Base-by-base conservation (phyloP, 2,329 filamentous ascomycete genomes). In the Dendryphion nanum region DNA sequence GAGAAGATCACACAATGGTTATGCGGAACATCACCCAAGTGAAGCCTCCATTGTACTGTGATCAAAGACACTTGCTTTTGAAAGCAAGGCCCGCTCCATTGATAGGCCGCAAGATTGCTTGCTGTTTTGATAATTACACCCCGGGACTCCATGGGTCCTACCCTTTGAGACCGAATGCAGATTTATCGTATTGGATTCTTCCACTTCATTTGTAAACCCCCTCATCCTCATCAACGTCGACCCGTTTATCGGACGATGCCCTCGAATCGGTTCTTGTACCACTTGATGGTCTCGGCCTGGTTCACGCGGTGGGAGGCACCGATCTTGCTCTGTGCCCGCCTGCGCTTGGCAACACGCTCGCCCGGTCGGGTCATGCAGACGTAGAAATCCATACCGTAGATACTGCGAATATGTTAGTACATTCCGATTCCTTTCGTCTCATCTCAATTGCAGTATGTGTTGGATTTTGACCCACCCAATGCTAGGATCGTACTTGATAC, bases 361-460 rank as follows among this genome's bases (percentile, higher is more conserved):
- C 93, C 93, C 66, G 91, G 93, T 68, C 93, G 90, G 80, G 89
- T 95, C 93, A 98, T 98, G 89, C 91, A 97, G 87, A 85, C 90
- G 86, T 96, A 98, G 79, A 98, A 98, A 79, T 98, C 93, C 93
- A 98, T 98, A 73, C 93, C 62, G 56, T 66, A 66, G 59, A 65
- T 64, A 64, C 63, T 63, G 45, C 30, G 13, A n/a, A n/a, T n/a
- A n/a, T n/a, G n/a, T n/a, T n/a, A n/a, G n/a, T n/a, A n/a, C n/a
- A n/a, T n/a, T n/a, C n/a, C n/a, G n/a, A n/a, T n/a, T n/a, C n/a
- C n/a, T n/a, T n/a, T n/a, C 43, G 2, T 34, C 10, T 18, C 19
- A 13, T 21, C 15, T 15, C n/a, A 4, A 19, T 14, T 31, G 5
- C 16, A 18, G 17, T 28, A 30, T 24, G 13, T n/a, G 23, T 18